These are phyloP conservation scores for Diaporthe ilicicola DNA, from an alignment of 2,329 filamentous ascomycete genomes.

Conservation along the genomic window DNA sequence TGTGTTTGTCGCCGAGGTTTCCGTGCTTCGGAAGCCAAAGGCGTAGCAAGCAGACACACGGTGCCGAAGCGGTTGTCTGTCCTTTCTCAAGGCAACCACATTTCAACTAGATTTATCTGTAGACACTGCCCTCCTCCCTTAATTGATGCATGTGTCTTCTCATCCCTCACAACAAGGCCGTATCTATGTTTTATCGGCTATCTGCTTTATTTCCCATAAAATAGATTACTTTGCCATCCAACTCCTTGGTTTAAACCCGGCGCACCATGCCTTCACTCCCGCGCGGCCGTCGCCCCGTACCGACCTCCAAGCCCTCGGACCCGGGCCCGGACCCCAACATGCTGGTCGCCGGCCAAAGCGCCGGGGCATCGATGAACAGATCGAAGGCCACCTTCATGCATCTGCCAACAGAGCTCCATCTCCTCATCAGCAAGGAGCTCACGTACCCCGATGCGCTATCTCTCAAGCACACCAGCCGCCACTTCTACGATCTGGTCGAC, in stretches of 20 bases:
- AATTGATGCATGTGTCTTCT: not conserved
- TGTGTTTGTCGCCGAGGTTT: not conserved
- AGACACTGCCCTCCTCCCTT: not conserved
- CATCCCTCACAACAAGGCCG: not conserved
- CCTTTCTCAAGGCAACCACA: slow-evolving; percentile 28
- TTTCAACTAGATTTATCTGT: not conserved
- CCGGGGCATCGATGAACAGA: not conserved
- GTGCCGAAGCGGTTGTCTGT: not conserved
- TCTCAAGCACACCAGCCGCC: slow-evolving; percentile 70
- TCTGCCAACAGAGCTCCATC: slow-evolving; percentile 73
- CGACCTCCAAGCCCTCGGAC: not conserved
- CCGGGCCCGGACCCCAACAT: not conserved
- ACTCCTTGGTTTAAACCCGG: not conserved
- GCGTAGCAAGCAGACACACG: not conserved
- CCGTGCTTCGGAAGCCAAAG: not conserved
- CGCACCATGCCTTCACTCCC: slow-evolving; percentile 13
- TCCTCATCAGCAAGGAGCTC: slow-evolving; percentile 67
- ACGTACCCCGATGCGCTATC: slow-evolving; percentile 77
- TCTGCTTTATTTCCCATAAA: not conserved
- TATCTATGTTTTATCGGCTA: too few relatives aligned
- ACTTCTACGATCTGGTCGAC: slow-evolving; percentile 71
- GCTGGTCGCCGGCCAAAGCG: not conserved
- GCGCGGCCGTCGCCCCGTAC: not conserved
- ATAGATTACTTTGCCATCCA: not conserved
- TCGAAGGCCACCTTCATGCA: slow-evolving; percentile 49